Evolutionary conservation across 495 filamentous ascomycete genomes (phyloP).

Genomic region (Collariella sp.): DNA sequence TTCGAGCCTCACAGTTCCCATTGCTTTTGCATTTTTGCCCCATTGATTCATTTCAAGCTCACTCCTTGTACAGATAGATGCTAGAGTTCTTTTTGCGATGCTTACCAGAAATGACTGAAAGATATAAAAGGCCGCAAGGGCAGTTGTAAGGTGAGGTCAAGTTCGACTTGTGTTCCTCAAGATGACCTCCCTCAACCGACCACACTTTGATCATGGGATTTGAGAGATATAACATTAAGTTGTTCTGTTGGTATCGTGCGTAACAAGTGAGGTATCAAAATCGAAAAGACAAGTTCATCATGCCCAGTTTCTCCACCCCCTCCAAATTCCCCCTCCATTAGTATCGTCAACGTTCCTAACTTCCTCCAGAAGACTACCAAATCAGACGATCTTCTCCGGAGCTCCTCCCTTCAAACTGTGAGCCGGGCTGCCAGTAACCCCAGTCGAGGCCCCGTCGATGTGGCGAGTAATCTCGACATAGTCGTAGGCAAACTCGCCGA

Average conservation of each 20-base stretch:
- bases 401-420: constrained; percentile 21
- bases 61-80: no score
- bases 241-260: no score
- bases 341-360: not conserved
- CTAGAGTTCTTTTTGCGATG: not conserved
- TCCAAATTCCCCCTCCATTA: not conserved
- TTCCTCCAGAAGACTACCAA: not conserved
- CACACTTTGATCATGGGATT: no score
- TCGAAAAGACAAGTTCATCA: no score
- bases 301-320: not conserved
- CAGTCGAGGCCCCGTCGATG: constrained; percentile 34
- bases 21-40: not conserved
- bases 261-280: no score
- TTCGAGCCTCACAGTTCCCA: constrained; percentile 20
- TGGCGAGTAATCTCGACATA: constrained; percentile 91
- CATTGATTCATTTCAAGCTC: not conserved
- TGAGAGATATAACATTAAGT: not conserved
- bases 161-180: no score
- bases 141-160: no score
- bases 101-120: not conserved
- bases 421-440: constrained; percentile 15
- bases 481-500: constrained; percentile 98
- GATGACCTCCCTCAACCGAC: no score
- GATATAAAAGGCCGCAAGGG: no score
- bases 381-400: constrained; percentile 20